Evolutionary conservation across 257 asterid genomes (phyloP).

Genomic region (Agastache rugosa): DNA sequence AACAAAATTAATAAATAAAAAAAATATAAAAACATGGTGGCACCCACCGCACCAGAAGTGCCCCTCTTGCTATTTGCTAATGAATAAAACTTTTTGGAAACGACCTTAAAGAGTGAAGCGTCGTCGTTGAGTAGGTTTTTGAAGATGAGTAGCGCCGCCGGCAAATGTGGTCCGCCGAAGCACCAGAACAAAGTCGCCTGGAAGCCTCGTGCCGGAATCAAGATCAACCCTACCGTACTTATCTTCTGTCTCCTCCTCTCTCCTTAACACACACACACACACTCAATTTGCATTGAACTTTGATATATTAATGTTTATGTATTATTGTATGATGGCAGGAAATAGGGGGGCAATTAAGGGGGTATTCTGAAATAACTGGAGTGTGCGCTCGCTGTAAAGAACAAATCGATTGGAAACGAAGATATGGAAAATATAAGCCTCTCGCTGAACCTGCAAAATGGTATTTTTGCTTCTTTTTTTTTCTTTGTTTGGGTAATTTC

Average conservation of each 20-base stretch:
- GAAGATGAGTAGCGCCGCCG: conserved; percentile 60
- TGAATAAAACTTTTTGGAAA: no score
- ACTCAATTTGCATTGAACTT: not conserved
- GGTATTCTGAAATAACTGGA: conserved; percentile 81
- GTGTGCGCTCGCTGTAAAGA: conserved; percentile 86
- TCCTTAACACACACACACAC: not conserved
- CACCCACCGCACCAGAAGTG: no score
- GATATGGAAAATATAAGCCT: conserved; percentile 87
- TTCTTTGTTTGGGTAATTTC: not conserved
- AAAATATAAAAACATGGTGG: no score
- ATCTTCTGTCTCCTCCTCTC: not conserved
- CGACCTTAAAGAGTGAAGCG: not conserved
- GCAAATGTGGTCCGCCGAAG: conserved; percentile 74
- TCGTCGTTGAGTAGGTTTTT: conserved; percentile 8
- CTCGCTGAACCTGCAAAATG: conserved; percentile 88
- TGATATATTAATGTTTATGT: not conserved
- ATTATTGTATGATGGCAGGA: conserved; percentile 54
- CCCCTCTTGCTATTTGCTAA: no score
- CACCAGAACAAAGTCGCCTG: conserved; percentile 87
- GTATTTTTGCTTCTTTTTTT: conserved; percentile 35
- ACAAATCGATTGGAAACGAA: conserved; percentile 95
- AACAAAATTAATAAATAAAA: no score
- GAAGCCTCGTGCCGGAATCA: conserved; percentile 73
- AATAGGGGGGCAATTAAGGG: conserved; percentile 79
- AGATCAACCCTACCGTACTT: conserved; percentile 79